Evolutionary conservation across 257 asterid species (phyloP).

Genomic region (Salvia splendens): DNA sequence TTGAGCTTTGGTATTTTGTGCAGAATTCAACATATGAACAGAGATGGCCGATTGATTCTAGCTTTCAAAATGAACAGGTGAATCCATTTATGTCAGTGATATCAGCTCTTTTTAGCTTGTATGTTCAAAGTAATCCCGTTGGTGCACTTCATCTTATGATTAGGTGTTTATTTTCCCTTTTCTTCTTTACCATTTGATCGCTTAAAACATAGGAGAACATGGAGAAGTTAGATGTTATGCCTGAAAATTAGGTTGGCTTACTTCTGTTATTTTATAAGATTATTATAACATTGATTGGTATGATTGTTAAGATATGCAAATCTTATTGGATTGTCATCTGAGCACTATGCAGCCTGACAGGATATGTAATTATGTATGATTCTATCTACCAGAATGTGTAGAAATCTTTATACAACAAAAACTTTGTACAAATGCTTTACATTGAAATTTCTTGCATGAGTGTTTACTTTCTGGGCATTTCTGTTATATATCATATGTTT

Average conservation of each 20-base stretch:
- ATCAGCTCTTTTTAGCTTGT: background rate
- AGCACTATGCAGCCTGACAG: constrained; percentile 20
- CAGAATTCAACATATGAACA: constrained; percentile 71
- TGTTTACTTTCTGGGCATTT: background rate
- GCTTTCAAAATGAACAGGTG: constrained; percentile 87
- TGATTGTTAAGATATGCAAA: constrained; percentile 13
- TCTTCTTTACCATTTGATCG: background rate
- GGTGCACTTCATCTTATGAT: constrained; percentile 19
- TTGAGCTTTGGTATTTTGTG: constrained; percentile 32
- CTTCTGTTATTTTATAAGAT: background rate
- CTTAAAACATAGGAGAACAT: background rate
- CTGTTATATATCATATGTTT: constrained; percentile 14
- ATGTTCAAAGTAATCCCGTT: constrained; percentile 8
- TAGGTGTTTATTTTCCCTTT: background rate
- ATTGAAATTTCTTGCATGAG: background rate
- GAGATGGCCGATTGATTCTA: constrained; percentile 73
- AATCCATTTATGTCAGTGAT: constrained; percentile 30
- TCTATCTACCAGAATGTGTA: constrained; percentile 15
- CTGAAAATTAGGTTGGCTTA: constrained; percentile 14
- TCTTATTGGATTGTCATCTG: constrained; percentile 7
- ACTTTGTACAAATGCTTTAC: background rate
- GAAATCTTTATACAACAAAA: constrained; percentile 6
- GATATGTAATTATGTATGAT: background rate
- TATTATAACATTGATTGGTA: constrained; percentile 17
- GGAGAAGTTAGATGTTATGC: constrained; percentile 9